A percentile compares a stretch with the other conserved stretches of the same genome.
These are phyloP conservation scores for Corylus heterophylla DNA, from an alignment of 306 rosid genomes.

Conservation along the genomic window DNA sequence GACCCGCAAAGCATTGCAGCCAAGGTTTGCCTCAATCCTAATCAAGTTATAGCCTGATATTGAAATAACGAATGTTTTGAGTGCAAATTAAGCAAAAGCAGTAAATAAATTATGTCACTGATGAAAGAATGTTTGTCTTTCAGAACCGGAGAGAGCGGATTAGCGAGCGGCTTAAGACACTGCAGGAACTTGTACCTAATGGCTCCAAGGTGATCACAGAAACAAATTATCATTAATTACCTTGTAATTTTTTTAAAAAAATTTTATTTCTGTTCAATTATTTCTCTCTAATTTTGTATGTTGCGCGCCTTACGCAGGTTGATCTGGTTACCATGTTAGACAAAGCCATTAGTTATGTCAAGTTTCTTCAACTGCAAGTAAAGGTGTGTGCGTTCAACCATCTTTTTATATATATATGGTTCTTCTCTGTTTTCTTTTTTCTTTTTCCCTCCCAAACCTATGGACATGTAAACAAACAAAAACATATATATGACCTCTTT, in stretches of 20 bases:
- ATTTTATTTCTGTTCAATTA: neutral
- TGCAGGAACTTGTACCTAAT: constrained; percentile 82
- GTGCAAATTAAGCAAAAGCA: constrained; percentile 18
- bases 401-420: neutral
- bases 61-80: neutral
- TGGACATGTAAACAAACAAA: constrained; percentile 6
- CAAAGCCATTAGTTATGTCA: constrained; percentile 85
- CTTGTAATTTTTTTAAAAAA: neutral
- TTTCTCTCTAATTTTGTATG: neutral
- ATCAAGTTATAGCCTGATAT: constrained; percentile 19
- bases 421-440: neutral
- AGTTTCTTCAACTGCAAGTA: constrained; percentile 93
- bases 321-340: constrained; percentile 96
- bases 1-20: constrained; percentile 95
- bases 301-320: constrained; percentile 45
- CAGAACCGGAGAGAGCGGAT: constrained; percentile 96
- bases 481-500: neutral
- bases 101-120: constrained; percentile 1
- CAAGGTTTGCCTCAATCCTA: constrained; percentile 59
- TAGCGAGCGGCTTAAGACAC: constrained; percentile 80
- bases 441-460: neutral
- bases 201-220: constrained; percentile 71
- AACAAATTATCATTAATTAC: neutral
- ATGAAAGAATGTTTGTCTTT: constrained; percentile 47
- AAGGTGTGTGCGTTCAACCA: constrained; percentile 56